Conservation (phyloP, 352 stramenopile genomes). For the Phytopythium montanum region DNA sequence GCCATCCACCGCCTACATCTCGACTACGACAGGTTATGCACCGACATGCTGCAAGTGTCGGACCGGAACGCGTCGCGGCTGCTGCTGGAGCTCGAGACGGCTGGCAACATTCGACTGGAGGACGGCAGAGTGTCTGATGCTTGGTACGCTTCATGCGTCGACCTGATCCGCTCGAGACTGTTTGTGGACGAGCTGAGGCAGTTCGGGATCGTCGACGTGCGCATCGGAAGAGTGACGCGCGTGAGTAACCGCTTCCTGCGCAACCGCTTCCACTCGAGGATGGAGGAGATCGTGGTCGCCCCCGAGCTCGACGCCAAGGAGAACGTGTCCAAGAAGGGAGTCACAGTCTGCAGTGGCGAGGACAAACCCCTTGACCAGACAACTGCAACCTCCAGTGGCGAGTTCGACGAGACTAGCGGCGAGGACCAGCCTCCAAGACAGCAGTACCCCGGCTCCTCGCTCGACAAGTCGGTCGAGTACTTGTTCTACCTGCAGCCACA, state of each 20-base stretch:
- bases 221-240: slow-evolving; percentile 78
- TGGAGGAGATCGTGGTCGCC: slow-evolving; percentile 70
- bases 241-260: slow-evolving; percentile 89
- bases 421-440: slow-evolving; percentile 1
- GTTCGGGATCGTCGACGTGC: slow-evolving; percentile 59
- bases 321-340: slow-evolving; percentile 78
- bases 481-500: slow-evolving; percentile 71
- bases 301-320: slow-evolving; percentile 64
- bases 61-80: slow-evolving; percentile 80
- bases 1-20: slow-evolving; percentile 47
- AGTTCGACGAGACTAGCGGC: slow-evolving; percentile 1
- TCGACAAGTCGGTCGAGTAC: slow-evolving; percentile 75
- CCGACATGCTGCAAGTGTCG: slow-evolving; percentile 15
- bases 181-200: slow-evolving; percentile 47
- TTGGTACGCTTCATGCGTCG: slow-evolving; percentile 83
- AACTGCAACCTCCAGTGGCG: slow-evolving; percentile 3
- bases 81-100: slow-evolving; percentile 88
- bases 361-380: background rate
- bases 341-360: slow-evolving; percentile 47
- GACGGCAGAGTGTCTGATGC: slow-evolving; percentile 77
- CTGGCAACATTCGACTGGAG: slow-evolving; percentile 89
- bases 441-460: slow-evolving; percentile 17
- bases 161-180: slow-evolving; percentile 74
- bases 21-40: slow-evolving; percentile 58
- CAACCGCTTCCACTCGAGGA: slow-evolving; percentile 81